Evolutionary conservation across 2,329 filamentous ascomycete genomes (phyloP), one percentile per base, ranked within the genome.

Genomic region (Ophiostoma ips): DNA sequence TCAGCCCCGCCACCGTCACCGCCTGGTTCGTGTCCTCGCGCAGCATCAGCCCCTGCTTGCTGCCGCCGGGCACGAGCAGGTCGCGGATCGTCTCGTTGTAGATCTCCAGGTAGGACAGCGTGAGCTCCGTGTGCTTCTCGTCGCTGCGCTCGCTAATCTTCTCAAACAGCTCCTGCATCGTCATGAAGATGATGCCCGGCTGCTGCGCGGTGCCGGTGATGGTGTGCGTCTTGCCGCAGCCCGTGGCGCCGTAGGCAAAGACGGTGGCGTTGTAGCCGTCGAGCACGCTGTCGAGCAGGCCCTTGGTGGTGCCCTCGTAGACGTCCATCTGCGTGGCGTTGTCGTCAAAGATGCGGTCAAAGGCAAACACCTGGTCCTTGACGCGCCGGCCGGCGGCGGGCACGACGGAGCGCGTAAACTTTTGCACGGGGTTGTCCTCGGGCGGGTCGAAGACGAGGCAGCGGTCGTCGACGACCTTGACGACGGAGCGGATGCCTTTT

Each of bases 41-140:
- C 37, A 98, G 75, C 82, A 92, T 95, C 56, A 98, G 68, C 3
- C 87, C 84, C 57, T 81, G 76, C 67, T 89, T 92, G 66, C 81
- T 85, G 35, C 83, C 85, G 21, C 83, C 83, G 0, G 87, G 84
- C n/a, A 92, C 83, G 40, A 98, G 73, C 60, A 98, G 69, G 68
- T 98, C 92, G 48, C 92, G 86, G 60, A 98, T 98, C 0, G 89
- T 95, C 69, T 98, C 92, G 63, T 98, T 98, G 73, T 98, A 98
- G 56, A 98, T 98, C 63, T 98, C 92, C 35, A 98, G 75, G 61
- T 96, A 98, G 0, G 89, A 95, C 15, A 98, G 77, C 0, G 89
- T 87, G 49, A 98, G 72, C 60, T 96, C 92, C 3, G 88, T 92
- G 28, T 81, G 73, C 66, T 95, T 96, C 53, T 95, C 88, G 52